phyloP scores from a whole-genome alignment of 2,329 filamentous ascomycete genomes.

The Bipolaris gigantea region DNA sequence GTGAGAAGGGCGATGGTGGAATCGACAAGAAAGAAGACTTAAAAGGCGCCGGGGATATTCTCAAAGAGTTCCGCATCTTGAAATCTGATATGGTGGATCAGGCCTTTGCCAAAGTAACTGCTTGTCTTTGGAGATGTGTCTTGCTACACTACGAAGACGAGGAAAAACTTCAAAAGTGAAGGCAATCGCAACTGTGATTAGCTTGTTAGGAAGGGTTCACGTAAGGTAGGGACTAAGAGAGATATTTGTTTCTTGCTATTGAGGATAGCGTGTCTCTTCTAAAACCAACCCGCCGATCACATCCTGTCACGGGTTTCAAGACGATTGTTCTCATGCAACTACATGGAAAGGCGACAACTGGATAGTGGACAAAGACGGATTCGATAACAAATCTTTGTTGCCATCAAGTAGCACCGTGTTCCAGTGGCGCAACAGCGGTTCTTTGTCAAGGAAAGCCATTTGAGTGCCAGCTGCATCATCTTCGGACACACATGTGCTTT shows the following conservation, averaged over 20 bases:
- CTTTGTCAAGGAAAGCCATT: conserved; percentile 4
- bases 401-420: background rate
- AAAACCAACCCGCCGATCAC: background rate
- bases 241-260: background rate
- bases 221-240: background rate
- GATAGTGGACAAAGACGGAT: conserved; percentile 2
- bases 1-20: conserved; percentile 51
- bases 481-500: conserved; percentile 3
- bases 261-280: background rate
- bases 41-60: conserved; percentile 46
- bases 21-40: conserved; percentile 50
- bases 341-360: background rate
- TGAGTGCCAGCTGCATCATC: background rate
- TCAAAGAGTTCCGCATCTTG: conserved; percentile 3
- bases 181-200: background rate
- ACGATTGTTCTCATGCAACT: conserved; percentile 3
- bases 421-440: background rate
- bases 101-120: background rate
- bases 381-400: conserved; percentile 6
- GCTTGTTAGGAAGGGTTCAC: background rate
- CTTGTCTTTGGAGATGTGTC: background rate
- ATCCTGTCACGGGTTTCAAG: background rate
- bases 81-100: background rate
- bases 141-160: background rate
- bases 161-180: background rate